Evolutionary conservation across 179 eudicot species (phyloP), one percentile per base, ranked within the genome.

Genomic region (Corrigiola litoralis): DNA sequence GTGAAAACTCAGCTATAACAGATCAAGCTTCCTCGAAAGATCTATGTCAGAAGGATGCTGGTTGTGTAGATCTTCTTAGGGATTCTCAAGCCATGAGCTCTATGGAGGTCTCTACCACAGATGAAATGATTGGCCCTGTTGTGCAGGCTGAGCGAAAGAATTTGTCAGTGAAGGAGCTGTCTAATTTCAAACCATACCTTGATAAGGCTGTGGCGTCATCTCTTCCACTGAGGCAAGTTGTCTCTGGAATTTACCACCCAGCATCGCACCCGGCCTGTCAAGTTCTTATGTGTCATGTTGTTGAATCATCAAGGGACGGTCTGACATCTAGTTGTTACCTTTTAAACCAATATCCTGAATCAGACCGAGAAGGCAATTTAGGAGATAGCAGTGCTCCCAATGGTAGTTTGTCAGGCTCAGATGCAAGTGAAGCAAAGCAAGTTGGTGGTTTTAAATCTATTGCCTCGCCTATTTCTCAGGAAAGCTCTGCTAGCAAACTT

Each of bases 391-490:
- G 57, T 59, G 62, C 50, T 59, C 54, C 70, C 6, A 79, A 66
- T 47, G 64, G 64, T 73, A 64, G 79, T 58, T 75, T 74, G 51
- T 79, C 71, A 49, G 68, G 65, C 63, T 67, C 75, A 34, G 87
- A 79, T 75, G 77, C 79, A 75, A 75, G 75, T 62, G 71, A 74
- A 47, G 78, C 54, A 70, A 87, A 83, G 80, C 86, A 82, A 68
- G 59, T 76, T 52, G 75, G 36, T 42, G 80, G 51, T 37, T 58
- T 73, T 64, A 85, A 73, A 68, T 68, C 85, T 48, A 75, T 82
- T 63, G 84, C 80, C 58, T 83, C 92, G 18, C 97, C 89, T 64
- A 75, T 77, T 68, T 87, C 96, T 37, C 92, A 84, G 70, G 95
- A 94, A 81, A 87, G 90, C 72, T 79, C 70, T 71, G 94, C 79